Evolutionary conservation across 2,329 filamentous ascomycete species (phyloP), one percentile per base, ranked within the genome.

Genomic region (Trichoderma afroharzianum): DNA sequence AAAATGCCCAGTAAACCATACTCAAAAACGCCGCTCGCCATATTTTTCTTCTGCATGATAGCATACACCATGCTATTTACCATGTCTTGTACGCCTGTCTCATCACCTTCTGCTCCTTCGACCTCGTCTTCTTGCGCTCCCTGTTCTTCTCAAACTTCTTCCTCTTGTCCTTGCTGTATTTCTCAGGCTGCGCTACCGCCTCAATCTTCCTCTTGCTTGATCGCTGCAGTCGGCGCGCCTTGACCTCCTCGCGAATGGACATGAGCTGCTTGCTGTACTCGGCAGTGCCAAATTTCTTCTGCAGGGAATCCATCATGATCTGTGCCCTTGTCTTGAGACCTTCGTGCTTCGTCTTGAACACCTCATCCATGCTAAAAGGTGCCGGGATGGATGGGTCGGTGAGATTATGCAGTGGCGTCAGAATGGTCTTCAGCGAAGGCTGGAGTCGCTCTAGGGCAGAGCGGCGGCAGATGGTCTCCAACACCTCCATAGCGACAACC

Each of bases 191-290:
- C 63, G 88, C 88, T 28, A 99, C 90, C 12, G 93, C 93, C 79
- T 97, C 95, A 74, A 98, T 93, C 82, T 93, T 93, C 77, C 96
- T 88, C 88, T 99, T 99, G 74, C 87, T 89, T 68, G 92, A 89
- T 74, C 97, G 85, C 77, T 90, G 88, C 79, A 93, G 89, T 75
- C 96, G 86, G 77, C 91, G 89, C 74, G 87, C 86, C 77, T 88
- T 88, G n/a, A 96, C 90, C 18, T 86, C 88, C 67, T 92, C 90
- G 72, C 93, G 89, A 7, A 97, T 93, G 53, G 87, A 87, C 50
- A 93, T 81, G 78, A 98, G 85, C 59, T 91, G 87, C 69, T 87
- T 85, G n/a, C 95, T 90, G 82, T 95, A 99, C 73, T 89, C 89
- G 1, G 90, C 88, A 2, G 92, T 93, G 53, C 95, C 96, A 66